Evolutionary conservation across 306 rosid species (phyloP).

Genomic region (Rosa chinensis): DNA sequence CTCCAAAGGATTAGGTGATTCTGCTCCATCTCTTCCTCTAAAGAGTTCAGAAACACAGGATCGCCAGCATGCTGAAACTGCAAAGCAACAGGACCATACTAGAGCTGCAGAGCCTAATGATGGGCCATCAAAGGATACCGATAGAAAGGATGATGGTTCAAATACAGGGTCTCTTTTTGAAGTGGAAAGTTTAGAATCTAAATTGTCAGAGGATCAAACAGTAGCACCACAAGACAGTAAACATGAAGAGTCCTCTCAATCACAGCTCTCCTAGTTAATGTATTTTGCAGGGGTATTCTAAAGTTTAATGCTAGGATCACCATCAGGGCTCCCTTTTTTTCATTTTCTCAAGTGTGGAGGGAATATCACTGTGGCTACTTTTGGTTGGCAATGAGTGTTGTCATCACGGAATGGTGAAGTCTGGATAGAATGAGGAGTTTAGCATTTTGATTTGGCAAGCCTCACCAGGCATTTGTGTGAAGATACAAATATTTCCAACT

Average conservation of each 20-base stretch:
- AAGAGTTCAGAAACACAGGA: conserved; percentile 39
- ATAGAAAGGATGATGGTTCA: conserved; percentile 34
- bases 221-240: conserved; percentile 40
- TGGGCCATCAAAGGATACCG: conserved; percentile 31
- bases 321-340: conserved; percentile 9
- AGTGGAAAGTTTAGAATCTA: conserved; percentile 48
- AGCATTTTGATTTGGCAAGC: conserved; percentile 25
- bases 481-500: neutral
- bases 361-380: neutral
- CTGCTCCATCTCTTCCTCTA: conserved; percentile 40
- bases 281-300: conserved; percentile 28
- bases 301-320: conserved; percentile 15
- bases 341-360: neutral
- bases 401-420: conserved; percentile 9
- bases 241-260: conserved; percentile 31
- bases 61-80: conserved; percentile 41
- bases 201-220: conserved; percentile 44
- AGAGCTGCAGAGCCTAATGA: conserved; percentile 37
- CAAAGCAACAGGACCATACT: conserved; percentile 39
- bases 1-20: conserved; percentile 66
- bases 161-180: conserved; percentile 36
- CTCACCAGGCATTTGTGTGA: neutral
- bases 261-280: conserved; percentile 1
- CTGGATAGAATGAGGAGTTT: conserved; percentile 13
- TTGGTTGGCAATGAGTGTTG: neutral